Base-by-base conservation (phyloP, 371 early-diverging fungal species). In the Syncephalastrum sp. region DNA sequence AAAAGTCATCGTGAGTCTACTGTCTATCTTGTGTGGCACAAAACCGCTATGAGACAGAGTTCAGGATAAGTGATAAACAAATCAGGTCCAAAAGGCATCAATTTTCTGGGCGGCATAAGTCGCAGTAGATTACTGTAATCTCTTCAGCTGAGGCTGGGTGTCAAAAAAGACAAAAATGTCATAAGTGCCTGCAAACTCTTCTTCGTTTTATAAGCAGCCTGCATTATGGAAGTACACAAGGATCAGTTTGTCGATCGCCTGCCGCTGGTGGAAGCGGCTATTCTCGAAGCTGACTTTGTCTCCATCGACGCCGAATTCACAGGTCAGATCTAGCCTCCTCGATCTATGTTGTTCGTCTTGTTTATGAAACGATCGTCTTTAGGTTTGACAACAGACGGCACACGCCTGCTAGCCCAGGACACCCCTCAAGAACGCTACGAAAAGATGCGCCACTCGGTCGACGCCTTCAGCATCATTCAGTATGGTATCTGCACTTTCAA, bases 281-380 rank as follows among this genome's bases (percentile, higher is more conserved):
- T 94, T 47, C 49, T 67, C 0, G 78, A 77, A 47, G 82, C 87
- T 50, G 92, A 91, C 57, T 91, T 91, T 66, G 78, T 91, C 41
- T 79, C 93, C 8, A 78, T 95, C 42, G 95, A 95, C 71, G 83
- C 89, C 33, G 95, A 95, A 72, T 85, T 95, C 59, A 85, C 92
- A 19, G 94, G 94, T 83, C 67, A 23, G 53, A 29, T 33, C 38
- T 2, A 10, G 2, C 21, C 38, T 0, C 38, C 38, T 33, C 12
- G 12, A 33, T 33, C 38, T 33, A 47, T 23, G 29, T 0, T 1
- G 50, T 16, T 41, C n/a, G 14, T 48, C 14, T 47, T 33, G 24
- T 47, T 4, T 3, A 33, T 14, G 16, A 21, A 4, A 54, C 14
- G 8, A 7, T 24, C 49, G 41, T 47, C 6, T 5, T 27, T 57